phyloP scores from a whole-genome alignment of 768 basidiomycete species.

The Mycena latifolia region DNA sequence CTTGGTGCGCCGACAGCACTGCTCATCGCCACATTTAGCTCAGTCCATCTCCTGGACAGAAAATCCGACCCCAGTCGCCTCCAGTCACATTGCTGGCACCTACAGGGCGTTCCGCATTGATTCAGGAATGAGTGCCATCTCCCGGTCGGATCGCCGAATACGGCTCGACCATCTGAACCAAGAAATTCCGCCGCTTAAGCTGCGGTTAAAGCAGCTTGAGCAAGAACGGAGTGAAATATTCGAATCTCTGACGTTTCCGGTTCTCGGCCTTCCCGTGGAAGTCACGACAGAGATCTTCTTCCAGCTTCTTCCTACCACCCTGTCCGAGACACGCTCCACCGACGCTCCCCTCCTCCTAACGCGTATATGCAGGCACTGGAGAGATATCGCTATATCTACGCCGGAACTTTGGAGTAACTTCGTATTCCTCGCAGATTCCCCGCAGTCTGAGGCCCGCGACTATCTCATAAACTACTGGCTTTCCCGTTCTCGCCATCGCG shows the following conservation, averaged over 20 bases:
- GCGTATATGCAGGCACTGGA: constrained; percentile 46
- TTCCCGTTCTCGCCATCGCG: background rate
- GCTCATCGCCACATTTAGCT: too few species aligned
- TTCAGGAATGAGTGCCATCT: too few species aligned
- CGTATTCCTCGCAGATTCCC: background rate
- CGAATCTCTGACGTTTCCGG: background rate
- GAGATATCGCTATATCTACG: constrained; percentile 41
- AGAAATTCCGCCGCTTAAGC: background rate
- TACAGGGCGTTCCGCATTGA: too few species aligned
- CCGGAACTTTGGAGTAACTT: constrained; percentile 44
- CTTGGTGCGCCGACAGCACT: too few species aligned
- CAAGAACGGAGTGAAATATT: background rate
- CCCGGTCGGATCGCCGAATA: background rate
- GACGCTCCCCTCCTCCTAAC: constrained; percentile 40
- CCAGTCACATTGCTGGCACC: too few species aligned
- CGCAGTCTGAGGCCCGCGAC: background rate
- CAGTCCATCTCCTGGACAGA: too few species aligned
- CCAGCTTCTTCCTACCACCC: constrained; percentile 30
- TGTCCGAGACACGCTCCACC: constrained; percentile 3
- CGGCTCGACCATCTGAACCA: background rate
- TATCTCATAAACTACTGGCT: background rate
- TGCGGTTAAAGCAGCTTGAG: constrained; percentile 2
- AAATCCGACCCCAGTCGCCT: too few species aligned
- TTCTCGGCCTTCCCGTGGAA: constrained; percentile 41
- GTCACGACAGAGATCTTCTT: constrained; percentile 42